phyloP scores from a whole-genome alignment of 495 filamentous ascomycete species.

The Xanthoparmelia taractica region DNA sequence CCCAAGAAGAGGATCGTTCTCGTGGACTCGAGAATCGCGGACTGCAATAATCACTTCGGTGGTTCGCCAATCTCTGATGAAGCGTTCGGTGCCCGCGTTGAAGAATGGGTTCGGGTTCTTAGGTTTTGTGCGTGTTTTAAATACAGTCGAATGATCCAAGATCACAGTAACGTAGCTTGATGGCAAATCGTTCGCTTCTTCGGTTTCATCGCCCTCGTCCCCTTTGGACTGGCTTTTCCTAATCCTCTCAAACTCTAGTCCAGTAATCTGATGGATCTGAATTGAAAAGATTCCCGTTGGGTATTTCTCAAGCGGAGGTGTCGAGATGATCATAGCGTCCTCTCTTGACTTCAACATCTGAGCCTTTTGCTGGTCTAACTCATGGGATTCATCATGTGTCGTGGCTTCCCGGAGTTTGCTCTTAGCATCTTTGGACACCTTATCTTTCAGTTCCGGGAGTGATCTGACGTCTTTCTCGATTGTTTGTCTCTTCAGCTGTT shows the following conservation, averaged over 20 bases:
- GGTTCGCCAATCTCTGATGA: slow-evolving; percentile 58
- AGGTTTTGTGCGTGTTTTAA: slow-evolving; percentile 63
- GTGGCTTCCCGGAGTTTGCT: slow-evolving; percentile 56
- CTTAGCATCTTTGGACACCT: slow-evolving; percentile 43
- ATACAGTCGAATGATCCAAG: slow-evolving; percentile 62
- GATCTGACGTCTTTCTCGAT: slow-evolving; percentile 43
- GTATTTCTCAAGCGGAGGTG: slow-evolving; percentile 48
- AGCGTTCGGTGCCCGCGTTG: slow-evolving; percentile 67
- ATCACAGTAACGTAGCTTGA: slow-evolving; percentile 63
- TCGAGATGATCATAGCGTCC: slow-evolving; percentile 48
- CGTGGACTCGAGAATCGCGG: slow-evolving; percentile 55
- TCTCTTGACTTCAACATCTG: slow-evolving; percentile 51
- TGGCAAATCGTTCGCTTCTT: slow-evolving; percentile 56
- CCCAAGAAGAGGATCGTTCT: slow-evolving; percentile 51
- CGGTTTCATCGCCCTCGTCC: slow-evolving; percentile 44
- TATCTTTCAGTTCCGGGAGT: slow-evolving; percentile 45
- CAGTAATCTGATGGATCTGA: slow-evolving; percentile 66
- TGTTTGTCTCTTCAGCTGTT: slow-evolving; percentile 48
- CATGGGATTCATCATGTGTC: slow-evolving; percentile 42
- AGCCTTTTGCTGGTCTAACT: slow-evolving; percentile 53
- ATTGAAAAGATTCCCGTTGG: slow-evolving; percentile 58
- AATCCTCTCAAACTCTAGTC: slow-evolving; percentile 51
- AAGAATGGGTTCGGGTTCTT: slow-evolving; percentile 72
- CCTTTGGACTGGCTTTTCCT: slow-evolving; percentile 40
- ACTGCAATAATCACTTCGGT: slow-evolving; percentile 58